Evolutionary conservation across 2,329 filamentous ascomycete species (phyloP), one percentile per base, ranked within the genome.

Genomic region (Dothiorella sarmentorum): DNA sequence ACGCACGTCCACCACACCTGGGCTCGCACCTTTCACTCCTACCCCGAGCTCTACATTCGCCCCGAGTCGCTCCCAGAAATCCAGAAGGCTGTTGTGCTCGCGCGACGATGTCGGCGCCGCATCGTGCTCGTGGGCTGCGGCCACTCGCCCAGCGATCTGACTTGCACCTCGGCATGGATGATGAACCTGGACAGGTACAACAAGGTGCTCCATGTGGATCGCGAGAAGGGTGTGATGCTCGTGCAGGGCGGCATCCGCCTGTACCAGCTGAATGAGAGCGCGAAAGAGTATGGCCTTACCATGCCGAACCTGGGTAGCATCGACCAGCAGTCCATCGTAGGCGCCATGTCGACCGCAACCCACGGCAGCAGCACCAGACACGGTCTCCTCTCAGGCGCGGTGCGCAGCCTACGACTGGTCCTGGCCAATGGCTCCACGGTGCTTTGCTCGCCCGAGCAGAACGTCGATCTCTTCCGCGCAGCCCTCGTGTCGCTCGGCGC

Each of bases 241-340:
- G 88, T 96, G 66, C 83, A 97, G 76, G 88, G 89, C n/a, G 94
- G 94, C 15, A 96, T 97, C 63, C 83, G 93, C 18, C 78, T 99
- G 61, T 85, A 84, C 66, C 78, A 86, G 61, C 78, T 99, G 59
- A 88, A 91, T 62, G 80, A 83, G 42, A 84, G 85, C 67, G 84
- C 97, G 29, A 90, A 90, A 64, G 80, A 82, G 57, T 75, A 86
- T 66, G 91, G 90, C 0, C 80, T 96, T 63, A 91, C 91, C 2
- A 87, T 99, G 83, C 89, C 90, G 26, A 97, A 95, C 71, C 78
- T 97, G 44, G 94, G 94, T 33, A 96, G 91, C 72, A 99, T 99
- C 74, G 91, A 97, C 71, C 85, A 91, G 67, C 94, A 99, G 79
- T 94, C 89, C 60, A 87, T 97, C 62, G 91, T 90, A 1, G 94